Conservation (phyloP, 2,329 filamentous ascomycete species). For the Arthrobotrys conoides region DNA sequence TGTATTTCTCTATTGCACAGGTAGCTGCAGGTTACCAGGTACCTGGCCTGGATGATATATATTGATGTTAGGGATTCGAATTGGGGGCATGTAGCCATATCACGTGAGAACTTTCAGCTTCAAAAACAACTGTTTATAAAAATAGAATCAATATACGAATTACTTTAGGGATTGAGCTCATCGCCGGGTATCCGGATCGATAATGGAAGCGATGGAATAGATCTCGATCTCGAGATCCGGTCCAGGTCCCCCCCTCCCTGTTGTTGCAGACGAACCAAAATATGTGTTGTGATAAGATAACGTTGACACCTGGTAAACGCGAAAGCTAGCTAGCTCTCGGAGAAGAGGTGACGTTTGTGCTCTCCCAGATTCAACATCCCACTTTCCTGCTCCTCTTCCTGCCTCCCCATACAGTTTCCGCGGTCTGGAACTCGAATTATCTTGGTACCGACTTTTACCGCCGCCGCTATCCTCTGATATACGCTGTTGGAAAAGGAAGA, state of each 20-base stretch:
- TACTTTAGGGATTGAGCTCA: not conserved
- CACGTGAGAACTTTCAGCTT: not conserved
- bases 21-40: not conserved
- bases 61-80: too few relatives aligned
- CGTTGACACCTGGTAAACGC: conserved; percentile 16
- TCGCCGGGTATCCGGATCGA: not conserved
- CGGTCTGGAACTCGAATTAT: not conserved
- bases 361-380: conserved; percentile 19
- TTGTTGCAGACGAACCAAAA: not conserved
- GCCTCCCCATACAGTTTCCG: not conserved
- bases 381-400: not conserved
- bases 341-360: conserved; percentile 32
- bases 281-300: conserved; percentile 33
- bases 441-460: not conserved
- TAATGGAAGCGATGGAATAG: too few relatives aligned
- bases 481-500: not conserved
- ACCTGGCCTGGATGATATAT: too few relatives aligned
- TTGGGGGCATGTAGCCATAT: not conserved
- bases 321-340: conserved; percentile 30
- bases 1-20: not conserved
- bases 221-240: not conserved
- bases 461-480: not conserved
- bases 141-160: not conserved
- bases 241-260: not conserved
- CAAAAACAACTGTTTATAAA: not conserved